Conservation (phyloP, 495 filamentous ascomycete genomes). For the Penicillium daleae region DNA sequence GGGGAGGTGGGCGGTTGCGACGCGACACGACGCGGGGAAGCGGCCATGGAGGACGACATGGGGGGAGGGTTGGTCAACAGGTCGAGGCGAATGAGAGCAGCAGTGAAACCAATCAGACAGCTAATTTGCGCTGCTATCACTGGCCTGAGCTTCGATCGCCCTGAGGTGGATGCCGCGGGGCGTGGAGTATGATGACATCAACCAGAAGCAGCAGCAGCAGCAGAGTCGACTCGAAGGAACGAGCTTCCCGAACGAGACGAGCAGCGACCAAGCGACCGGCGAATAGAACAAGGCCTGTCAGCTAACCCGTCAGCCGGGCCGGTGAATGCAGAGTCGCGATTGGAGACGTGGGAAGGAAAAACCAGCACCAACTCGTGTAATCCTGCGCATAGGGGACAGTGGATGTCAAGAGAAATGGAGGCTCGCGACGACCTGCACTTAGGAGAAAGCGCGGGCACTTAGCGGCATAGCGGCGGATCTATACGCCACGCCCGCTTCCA, state of each 20-base stretch:
- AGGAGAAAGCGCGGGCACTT: constrained; percentile 55
- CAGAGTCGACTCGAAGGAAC: neutral
- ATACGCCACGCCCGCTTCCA: constrained; percentile 23
- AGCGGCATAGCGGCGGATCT: constrained; percentile 32
- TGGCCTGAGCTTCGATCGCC: constrained; percentile 9
- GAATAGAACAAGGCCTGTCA: constrained; percentile 1
- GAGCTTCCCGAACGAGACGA: no score
- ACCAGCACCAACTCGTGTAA: constrained; percentile 26
- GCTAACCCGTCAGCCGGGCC: constrained; percentile 8
- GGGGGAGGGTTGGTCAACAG: neutral
- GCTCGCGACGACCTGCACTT: constrained; percentile 66
- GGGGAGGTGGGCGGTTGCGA: constrained; percentile 27
- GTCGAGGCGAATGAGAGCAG: constrained; percentile 4
- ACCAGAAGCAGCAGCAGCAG: neutral
- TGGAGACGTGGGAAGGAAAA: constrained; percentile 8
- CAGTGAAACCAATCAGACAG: neutral
- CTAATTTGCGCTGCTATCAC: constrained; percentile 1
- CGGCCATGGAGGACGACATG: constrained; percentile 20
- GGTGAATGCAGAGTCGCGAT: constrained; percentile 6
- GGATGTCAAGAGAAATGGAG: constrained; percentile 22
- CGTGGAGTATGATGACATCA: constrained; percentile 17
- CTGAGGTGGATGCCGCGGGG: constrained; percentile 16
- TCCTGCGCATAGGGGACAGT: constrained; percentile 46
- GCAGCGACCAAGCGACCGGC: no score
- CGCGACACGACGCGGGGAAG: constrained; percentile 24